Conservation (phyloP, 345 rosid genomes). For the Heritiera littoralis region DNA sequence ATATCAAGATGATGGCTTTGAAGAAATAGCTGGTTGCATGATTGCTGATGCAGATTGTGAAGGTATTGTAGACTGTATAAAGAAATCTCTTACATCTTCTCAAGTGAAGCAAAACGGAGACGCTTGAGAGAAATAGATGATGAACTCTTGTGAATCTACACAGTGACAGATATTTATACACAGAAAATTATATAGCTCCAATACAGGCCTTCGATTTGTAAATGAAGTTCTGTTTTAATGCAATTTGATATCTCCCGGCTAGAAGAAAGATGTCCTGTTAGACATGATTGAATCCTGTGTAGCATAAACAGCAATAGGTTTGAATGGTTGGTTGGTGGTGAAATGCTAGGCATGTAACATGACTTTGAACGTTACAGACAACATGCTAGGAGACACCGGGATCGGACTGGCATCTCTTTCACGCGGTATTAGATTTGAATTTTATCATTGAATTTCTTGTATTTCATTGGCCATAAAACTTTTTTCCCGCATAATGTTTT, state of each 20-base stretch:
- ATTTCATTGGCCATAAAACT: no score
- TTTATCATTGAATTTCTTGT: no score
- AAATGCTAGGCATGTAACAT: no score
- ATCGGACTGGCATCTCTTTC: no score
- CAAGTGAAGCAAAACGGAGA: slow-evolving; percentile 19
- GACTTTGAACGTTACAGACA: no score
- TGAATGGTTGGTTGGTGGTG: background rate
- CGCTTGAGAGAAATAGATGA: background rate
- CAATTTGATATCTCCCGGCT: background rate
- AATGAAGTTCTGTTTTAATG: background rate
- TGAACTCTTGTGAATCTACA: background rate
- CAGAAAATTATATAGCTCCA: slow-evolving; percentile 14
- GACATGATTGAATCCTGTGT: background rate
- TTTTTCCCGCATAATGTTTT: no score
- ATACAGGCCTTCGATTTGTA: background rate
- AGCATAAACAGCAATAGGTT: background rate
- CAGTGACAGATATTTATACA: background rate
- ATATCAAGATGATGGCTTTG: slow-evolving; percentile 35
- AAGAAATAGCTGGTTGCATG: slow-evolving; percentile 47
- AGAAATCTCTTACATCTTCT: slow-evolving; percentile 54
- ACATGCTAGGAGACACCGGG: no score
- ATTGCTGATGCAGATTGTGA: slow-evolving; percentile 66
- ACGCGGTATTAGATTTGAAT: no score
- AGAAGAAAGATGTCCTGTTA: background rate
- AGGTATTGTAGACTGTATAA: slow-evolving; percentile 85